A percentile compares a stretch with the other conserved stretches of the same genome.
Evolutionary conservation across 2,329 filamentous ascomycete genomes (phyloP).

Genomic region (Venturia aucupariae): DNA sequence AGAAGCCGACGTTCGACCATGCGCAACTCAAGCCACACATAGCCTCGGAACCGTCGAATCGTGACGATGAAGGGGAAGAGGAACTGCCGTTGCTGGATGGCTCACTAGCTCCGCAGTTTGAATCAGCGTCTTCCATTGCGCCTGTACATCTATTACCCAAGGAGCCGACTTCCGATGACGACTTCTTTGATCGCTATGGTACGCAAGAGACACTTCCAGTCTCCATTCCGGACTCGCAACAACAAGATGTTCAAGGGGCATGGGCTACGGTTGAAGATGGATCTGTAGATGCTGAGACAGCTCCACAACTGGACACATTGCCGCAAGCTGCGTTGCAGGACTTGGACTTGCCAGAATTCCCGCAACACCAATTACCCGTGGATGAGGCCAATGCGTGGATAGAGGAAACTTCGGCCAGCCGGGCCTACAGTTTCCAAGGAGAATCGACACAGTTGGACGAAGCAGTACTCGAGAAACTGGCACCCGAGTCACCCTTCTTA

Average conservation of each 20-base stretch:
- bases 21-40: background rate
- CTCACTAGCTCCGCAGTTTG: background rate
- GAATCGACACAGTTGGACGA: conserved; percentile 36
- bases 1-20: background rate
- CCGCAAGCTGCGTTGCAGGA: background rate
- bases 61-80: conserved; percentile 2
- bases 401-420: background rate
- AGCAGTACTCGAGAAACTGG: conserved; percentile 35
- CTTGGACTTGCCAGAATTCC: background rate
- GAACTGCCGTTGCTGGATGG: background rate
- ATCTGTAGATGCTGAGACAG: background rate
- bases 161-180: conserved; percentile 23
- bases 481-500: conserved; percentile 17
- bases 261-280: background rate
- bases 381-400: background rate
- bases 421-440: conserved; percentile 38
- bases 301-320: background rate
- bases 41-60: background rate
- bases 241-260: background rate
- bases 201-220: conserved; percentile 6
- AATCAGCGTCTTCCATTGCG: background rate
- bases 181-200: conserved; percentile 28
- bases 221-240: background rate
- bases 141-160: conserved; percentile 12
- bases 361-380: background rate